Evolutionary conservation across 331 rosid genomes (phyloP), one percentile per base, ranked within the genome.

Genomic region (Malus hybrid): DNA sequence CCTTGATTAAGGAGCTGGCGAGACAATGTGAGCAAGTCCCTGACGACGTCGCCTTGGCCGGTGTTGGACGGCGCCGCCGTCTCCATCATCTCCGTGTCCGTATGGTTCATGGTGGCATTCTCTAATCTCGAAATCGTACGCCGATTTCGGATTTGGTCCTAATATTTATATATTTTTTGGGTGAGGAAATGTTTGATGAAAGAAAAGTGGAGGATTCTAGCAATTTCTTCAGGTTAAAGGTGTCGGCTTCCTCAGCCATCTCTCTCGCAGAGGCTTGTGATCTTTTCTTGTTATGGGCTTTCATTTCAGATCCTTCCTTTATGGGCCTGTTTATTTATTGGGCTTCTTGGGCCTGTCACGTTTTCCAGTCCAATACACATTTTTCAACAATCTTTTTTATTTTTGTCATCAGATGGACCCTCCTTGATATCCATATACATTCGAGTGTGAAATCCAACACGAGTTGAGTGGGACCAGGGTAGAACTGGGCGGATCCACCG

Each of bases 1-100:
- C 97, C 97, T 82, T 95, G 88, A 78, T 78, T 79, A 80, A 92
- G 88, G 77, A 95, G 85, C 48, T 88, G 97, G 24, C 93, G 90
- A 76, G 97, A 97, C 86, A 92, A 85, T 82, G 90, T 57, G 82
- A 95, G 92, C 15, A 95, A 82, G 75, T 92, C 88, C 14, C 80
- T 73, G 16, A 82, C 80, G 79, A 14, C 78, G 81, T 81, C 85
- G 46, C 50, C 64, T 19, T 80, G 81, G 74, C 76, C 71, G 68
- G 85, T 60, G 73, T 70, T 78, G 15, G 73, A 56, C 50, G 18
- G 80, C 77, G 69, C 20, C 34, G 74, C 73, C 10, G 75, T 27
- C 48, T 86, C 89, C 83, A 77, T 81, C 92, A 84, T 79, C 20
- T 87, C 89, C 2, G 79, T 60, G 50, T 89, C 89, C 71, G 69